Base-by-base conservation (phyloP, 306 rosid species). In the Crataegus laevigata region DNA sequence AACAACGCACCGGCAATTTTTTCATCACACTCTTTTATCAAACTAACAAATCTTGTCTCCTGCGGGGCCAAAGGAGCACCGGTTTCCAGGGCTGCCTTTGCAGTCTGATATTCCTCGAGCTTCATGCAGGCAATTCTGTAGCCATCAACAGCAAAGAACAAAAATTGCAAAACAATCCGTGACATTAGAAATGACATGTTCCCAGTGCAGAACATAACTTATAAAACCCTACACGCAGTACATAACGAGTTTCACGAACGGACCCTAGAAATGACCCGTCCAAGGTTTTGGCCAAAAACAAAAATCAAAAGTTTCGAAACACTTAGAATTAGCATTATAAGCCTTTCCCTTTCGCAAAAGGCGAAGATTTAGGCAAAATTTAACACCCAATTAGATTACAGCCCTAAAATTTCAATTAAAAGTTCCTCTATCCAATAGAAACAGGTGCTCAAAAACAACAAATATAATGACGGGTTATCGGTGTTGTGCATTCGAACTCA, bases 81-180 rank as follows among this genome's bases (percentile, higher is more conserved):
- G 2, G 25, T 64, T 81, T 89, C 88, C 79, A 94, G 73, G 8
- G 98, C 96, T 4, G 83, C 76, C 85, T 86, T 92, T 9, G 99
- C 99, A 50, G 99, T 94, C 76, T 92, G 85, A 80, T 89, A 92
- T 81, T 92, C 98, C 84, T 92, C 99, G 25, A 94, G 97, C 66
- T 68, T 90, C 69, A 92, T 30, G 85, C 97, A 94, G 26, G 99
- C 97, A 72, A 57, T 82, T 67, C 99, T 94, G 82, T 75, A 82
- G 59, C 69, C 65, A 66, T 69, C 62, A 73, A 66, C 42, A 42
- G 18, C 34, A 60, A 80, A 60, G 28, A 62, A 55, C 5, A 61
- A 3, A 30, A 57, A 59, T 55, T 43, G 74, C 15, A 58, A 59
- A 34, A 60, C 14, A 1, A 4, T n/a, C 21, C 17, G 17, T 58